Evolutionary conservation across 441 rosid genomes (phyloP), one percentile per base, ranked within the genome.

Genomic region (Pelargonium fulgidum): DNA sequence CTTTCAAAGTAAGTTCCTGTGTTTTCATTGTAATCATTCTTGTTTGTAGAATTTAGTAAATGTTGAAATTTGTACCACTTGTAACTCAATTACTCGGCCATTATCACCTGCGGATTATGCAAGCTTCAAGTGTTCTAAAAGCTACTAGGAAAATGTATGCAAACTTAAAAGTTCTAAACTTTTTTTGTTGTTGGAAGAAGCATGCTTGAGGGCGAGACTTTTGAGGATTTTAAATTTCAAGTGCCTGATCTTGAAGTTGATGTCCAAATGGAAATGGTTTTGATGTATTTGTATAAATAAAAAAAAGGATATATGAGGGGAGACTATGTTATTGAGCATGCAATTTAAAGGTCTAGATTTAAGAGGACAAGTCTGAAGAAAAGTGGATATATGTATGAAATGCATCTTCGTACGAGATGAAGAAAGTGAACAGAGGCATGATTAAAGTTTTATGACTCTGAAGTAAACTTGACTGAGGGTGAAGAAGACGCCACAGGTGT

Each of bases 1-100:
- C 94, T 94, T 72, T 85, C 90, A 0, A 90, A 89, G 99, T 94
- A 80, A 73, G 86, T 72, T 70, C 14, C 59, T 16, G 14, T 62
- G 69, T 48, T 50, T 67, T 11, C 24, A 29, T 6, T 13, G 36
- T 39, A 62, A 44, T 11, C 42, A 36, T 3, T 64, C 20, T 7
- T 8, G 29, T 29, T 29, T 16, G 65, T 20, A n/a, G 54, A 54
- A 54, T n/a, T 61, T 61, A 47, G 45, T 29, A 47, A 45, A 14
- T 29, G 22, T 7, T 64, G 33, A 63, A 16, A 62, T 52, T 19
- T 52, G 12, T 4, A 14, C 19, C 33, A 29, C 4, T 0, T 0
- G 19, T 52, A 22, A 14, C 59, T 14, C 19, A 4, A 14, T 52
- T 52, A 0, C 59, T 4, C 17, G 9, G 20, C 8, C 59, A 16